A percentile compares a stretch with the other conserved stretches of the same genome.
Conservation (phyloP, 768 basidiomycete species). For the Clitopilus hobsonii region DNA sequence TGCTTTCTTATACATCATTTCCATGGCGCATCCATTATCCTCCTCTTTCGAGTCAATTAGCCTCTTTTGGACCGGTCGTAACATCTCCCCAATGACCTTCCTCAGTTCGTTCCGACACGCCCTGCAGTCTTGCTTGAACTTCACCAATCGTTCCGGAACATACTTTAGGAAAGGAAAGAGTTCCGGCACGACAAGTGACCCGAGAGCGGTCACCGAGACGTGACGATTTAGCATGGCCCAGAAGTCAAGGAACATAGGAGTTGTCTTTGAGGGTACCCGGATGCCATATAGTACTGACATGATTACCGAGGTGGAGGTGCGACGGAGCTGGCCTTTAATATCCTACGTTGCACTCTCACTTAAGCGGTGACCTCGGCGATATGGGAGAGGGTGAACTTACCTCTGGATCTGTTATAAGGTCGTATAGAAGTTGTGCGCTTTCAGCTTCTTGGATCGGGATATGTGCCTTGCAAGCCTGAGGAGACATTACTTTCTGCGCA, state of each 20-base stretch:
- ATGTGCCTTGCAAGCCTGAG: neutral
- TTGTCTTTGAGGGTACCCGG: neutral
- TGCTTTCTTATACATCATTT: constrained; percentile 9
- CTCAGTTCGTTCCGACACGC: constrained; percentile 3
- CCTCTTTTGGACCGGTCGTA: constrained; percentile 2
- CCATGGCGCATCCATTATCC: constrained; percentile 18
- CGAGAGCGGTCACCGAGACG: neutral
- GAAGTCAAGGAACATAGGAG: neutral
- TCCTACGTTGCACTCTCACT: neutral
- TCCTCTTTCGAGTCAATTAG: constrained; percentile 14
- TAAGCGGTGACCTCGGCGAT: neutral
- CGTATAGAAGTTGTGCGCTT: neutral
- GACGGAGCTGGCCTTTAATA: neutral
- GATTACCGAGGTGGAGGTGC: neutral
- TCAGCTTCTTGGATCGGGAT: neutral
- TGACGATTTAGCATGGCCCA: neutral
- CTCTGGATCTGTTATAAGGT: neutral
- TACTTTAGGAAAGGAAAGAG: constrained; percentile 5
- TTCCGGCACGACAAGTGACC: neutral
- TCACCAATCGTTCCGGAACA: constrained; percentile 11
- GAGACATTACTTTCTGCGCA: neutral
- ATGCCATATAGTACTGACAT: neutral
- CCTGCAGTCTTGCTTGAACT: constrained; percentile 10
- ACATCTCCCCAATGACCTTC: constrained; percentile 1
- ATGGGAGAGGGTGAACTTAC: too few species aligned